These are phyloP conservation scores for Fusarium chlamydosporum DNA, from an alignment of 2,329 filamentous ascomycete species.

Conservation along the genomic window DNA sequence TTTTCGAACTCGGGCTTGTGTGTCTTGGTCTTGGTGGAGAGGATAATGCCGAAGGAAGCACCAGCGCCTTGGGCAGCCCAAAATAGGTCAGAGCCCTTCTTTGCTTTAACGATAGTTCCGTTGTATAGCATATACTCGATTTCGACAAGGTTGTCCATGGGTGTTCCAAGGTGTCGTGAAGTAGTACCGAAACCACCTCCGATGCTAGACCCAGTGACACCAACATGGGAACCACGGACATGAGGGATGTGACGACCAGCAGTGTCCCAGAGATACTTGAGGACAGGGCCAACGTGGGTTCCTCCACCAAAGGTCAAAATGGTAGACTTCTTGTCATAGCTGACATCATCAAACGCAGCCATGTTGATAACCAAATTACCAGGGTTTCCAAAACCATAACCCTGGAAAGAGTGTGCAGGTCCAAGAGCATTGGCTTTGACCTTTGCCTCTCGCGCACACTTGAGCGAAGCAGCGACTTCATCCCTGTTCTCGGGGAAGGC, in stretches of 20 bases:
- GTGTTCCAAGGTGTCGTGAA: slow-evolving; percentile 37
- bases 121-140: slow-evolving; percentile 49
- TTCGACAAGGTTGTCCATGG: slow-evolving; percentile 45
- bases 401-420: slow-evolving; percentile 46
- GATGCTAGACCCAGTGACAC: slow-evolving; percentile 44
- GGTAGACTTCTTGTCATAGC: slow-evolving; percentile 37
- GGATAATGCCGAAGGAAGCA: slow-evolving; percentile 45
- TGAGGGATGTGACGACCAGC: slow-evolving; percentile 47
- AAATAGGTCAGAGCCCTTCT: slow-evolving; percentile 42
- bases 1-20: slow-evolving; percentile 41
- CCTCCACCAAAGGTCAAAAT: slow-evolving; percentile 46
- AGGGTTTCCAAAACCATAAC: slow-evolving; percentile 40
- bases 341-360: slow-evolving; percentile 45
- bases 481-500: slow-evolving; percentile 42
- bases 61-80: slow-evolving; percentile 47
- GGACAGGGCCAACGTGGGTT: slow-evolving; percentile 43
- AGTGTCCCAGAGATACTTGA: slow-evolving; percentile 48
- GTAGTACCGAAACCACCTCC: slow-evolving; percentile 47
- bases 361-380: slow-evolving; percentile 48
- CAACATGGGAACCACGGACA: slow-evolving; percentile 46
- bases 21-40: slow-evolving; percentile 47
- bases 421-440: slow-evolving; percentile 46
- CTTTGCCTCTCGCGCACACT: slow-evolving; percentile 45
- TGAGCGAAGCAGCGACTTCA: slow-evolving; percentile 40
- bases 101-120: slow-evolving; percentile 45